Evolutionary conservation across 2,329 filamentous ascomycete species (phyloP), one percentile per base, ranked within the genome.

Genomic region (Neonectria coccinea): DNA sequence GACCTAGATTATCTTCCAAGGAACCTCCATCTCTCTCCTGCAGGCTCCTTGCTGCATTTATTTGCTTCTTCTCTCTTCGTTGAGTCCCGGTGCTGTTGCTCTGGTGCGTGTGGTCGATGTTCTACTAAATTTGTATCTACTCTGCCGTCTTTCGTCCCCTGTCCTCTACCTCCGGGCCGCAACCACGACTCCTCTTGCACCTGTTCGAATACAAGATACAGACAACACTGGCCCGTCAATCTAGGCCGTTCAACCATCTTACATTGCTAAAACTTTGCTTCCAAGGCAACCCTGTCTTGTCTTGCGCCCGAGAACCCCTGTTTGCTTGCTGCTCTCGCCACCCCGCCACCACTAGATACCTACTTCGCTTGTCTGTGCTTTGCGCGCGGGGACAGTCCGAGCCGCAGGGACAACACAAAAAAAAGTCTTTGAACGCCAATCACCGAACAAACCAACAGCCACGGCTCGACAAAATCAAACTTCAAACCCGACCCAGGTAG

Each of bases 271-370:
- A 31, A 54, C 22, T 48, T 56, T 56, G 31, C 53, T 61, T 48
- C 25, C 59, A 27, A 56, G 18, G 44, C 41, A 62, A n/a, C 50
- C 53, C 47, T 54, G 27, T 52, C 36, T 44, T 45, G 31, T 44
- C 50, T 45, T 52, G 31, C 53, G 31, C 29, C 39, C 42, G 22
- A 42, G 29, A 51, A 29, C 51, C 61, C 61, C 50, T 64, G 61
- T 51, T 64, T 50, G 20, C 39, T 57, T 53, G 39, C 39, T 42
- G 12, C n/a, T 42, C 39, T 41, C 27, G 61, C 61, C 61, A 64
- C 61, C 56, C 51, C 51, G 42, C 60, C 36, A 53, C 48, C 56
- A 53, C 33, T 27, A 25, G 25, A 25, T 25, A 25, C 25, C 25
- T 25, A 42, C 48, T 48, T 50, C 12, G 39, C 31, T 50, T 16